Conservation (phyloP, 2,329 filamentous ascomycete genomes). For the Aspergillus amoenus region DNA sequence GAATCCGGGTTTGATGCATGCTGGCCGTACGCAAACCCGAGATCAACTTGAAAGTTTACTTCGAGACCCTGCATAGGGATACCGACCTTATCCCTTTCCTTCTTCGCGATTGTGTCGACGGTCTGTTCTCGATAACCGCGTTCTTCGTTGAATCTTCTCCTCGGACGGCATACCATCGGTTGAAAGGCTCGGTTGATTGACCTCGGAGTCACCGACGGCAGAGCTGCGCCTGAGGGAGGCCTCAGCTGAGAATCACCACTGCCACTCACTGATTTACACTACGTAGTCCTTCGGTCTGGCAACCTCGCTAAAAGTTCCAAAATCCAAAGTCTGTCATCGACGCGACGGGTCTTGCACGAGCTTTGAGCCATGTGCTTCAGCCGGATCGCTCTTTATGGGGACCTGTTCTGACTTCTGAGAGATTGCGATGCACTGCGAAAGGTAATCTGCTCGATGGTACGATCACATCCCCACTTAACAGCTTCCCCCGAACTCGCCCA, state of each 20-base stretch:
- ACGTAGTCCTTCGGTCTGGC: too few species aligned
- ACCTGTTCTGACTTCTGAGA: not conserved
- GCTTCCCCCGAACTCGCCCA: not conserved
- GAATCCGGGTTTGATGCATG: not conserved
- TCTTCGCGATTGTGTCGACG: not conserved
- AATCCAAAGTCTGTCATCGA: not conserved
- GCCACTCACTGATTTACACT: not conserved
- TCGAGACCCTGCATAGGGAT: constrained; percentile 15
- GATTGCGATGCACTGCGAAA: not conserved
- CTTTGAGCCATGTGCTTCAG: not conserved
- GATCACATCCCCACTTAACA: not conserved
- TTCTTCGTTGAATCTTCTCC: not conserved
- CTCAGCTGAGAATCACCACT: constrained; percentile 3
- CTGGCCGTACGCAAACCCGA: constrained; percentile 5
- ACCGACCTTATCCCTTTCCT: constrained; percentile 12
- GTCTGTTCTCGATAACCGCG: not conserved
- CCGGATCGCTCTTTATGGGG: not conserved
- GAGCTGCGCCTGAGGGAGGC: not conserved
- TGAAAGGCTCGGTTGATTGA: not conserved
- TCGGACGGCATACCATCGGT: not conserved
- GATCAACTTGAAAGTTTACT: constrained; percentile 1
- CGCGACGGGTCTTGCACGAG: not conserved
- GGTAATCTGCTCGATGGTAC: not conserved
- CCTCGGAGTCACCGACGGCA: constrained; percentile 4
- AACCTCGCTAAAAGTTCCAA: too few species aligned